These are phyloP conservation scores for Hypoxylon sp. DNA, from an alignment of 2,329 filamentous ascomycete genomes.

Conservation along the genomic window DNA sequence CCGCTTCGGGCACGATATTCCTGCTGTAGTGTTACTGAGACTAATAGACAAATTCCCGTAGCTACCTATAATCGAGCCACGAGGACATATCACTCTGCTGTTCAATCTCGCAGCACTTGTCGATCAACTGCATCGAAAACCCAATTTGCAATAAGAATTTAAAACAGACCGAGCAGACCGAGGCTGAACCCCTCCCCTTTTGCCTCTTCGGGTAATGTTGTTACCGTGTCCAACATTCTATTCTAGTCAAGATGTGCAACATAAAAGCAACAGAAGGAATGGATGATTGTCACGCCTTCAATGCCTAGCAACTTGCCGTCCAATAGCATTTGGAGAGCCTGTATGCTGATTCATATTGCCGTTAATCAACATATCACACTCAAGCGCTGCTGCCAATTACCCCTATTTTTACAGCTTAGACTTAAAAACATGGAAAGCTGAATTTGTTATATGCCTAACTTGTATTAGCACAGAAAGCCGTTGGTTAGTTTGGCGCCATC, in stretches of 20 bases:
- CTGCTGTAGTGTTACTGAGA: slow-evolving; percentile 17
- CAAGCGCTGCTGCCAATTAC: slow-evolving; percentile 4
- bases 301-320: not conserved
- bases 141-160: slow-evolving; percentile 14
- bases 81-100: not conserved
- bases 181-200: slow-evolving; percentile 11
- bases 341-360: slow-evolving; percentile 10
- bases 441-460: slow-evolving; percentile 21
- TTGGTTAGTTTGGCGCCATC: slow-evolving; percentile 19
- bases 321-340: slow-evolving; percentile 9
- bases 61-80: no score
- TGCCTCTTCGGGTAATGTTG: not conserved
- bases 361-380: slow-evolving; percentile 3
- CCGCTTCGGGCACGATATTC: slow-evolving; percentile 15
- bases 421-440: slow-evolving; percentile 22
- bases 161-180: slow-evolving; percentile 27
- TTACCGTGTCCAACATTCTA: slow-evolving; percentile 12
- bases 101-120: slow-evolving; percentile 10
- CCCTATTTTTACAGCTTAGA: slow-evolving; percentile 21
- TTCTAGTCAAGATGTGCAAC: slow-evolving; percentile 10
- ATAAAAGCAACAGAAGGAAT: slow-evolving; percentile 17
- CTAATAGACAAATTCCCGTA: not conserved
- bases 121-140: slow-evolving; percentile 28
- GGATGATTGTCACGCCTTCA: slow-evolving; percentile 8
- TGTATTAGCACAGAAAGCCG: slow-evolving; percentile 17